Evolutionary conservation across 768 basidiomycete genomes (phyloP).

Genomic region (Leccinum sublutescens): DNA sequence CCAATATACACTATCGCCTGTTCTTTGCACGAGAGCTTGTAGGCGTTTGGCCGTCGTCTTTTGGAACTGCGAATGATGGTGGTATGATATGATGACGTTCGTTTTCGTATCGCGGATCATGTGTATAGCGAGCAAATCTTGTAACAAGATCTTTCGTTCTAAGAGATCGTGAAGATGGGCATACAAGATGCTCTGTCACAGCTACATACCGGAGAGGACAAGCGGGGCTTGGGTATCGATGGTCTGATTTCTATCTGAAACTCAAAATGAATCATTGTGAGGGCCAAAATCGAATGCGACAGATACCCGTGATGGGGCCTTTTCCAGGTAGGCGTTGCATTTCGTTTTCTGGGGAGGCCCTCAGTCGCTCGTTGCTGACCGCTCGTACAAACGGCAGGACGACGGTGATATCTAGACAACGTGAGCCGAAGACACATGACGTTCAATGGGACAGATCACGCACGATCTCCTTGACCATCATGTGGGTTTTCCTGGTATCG

Average conservation of each 20-base stretch:
- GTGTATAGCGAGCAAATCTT: constrained; percentile 40
- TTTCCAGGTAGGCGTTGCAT: constrained; percentile 1
- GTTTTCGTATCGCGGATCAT: constrained; percentile 31
- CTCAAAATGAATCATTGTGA: neutral
- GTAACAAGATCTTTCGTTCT: constrained; percentile 28
- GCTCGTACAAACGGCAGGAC: constrained; percentile 42
- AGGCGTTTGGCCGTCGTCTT: constrained; percentile 30
- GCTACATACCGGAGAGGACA: constrained; percentile 19
- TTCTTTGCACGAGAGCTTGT: constrained; percentile 31
- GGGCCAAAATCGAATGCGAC: neutral
- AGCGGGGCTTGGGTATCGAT: constrained; percentile 38
- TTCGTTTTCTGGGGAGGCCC: constrained; percentile 17
- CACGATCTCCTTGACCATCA: constrained; percentile 36
- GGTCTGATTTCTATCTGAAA: constrained; percentile 19
- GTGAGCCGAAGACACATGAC: neutral
- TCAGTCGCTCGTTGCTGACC: constrained; percentile 30
- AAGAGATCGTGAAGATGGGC: neutral
- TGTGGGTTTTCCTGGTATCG: constrained; percentile 39
- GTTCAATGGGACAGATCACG: constrained; percentile 17
- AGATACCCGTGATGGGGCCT: constrained; percentile 18
- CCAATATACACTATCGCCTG: constrained; percentile 39
- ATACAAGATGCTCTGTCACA: neutral
- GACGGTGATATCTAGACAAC: constrained; percentile 40
- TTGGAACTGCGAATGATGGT: constrained; percentile 25
- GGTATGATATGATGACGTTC: constrained; percentile 38